Evolutionary conservation across 768 basidiomycete species (phyloP), one percentile per base, ranked within the genome.

Genomic region (Hypsizygus marmoreus): DNA sequence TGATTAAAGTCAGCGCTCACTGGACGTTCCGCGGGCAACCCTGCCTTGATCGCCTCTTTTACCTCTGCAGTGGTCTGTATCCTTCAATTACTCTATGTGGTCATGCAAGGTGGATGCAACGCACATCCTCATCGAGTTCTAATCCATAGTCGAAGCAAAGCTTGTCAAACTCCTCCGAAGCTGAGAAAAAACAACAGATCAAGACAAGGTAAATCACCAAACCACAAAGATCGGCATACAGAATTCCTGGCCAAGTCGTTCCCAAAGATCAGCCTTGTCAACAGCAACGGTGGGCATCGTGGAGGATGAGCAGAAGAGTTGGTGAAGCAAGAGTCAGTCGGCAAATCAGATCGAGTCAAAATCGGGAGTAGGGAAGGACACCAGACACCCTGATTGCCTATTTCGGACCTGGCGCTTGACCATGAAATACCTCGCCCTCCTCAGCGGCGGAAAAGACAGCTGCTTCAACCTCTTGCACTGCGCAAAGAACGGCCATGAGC

Each of bases 371-470:
- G n/a, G 42, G 32, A 32, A 16, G 56, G 53, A 57, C 53, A 46
- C 53, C 56, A 43, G 50, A 55, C 50, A 54, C 47, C 41, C 39
- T 36, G 51, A 51, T 54, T 47, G 38, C 50, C 50, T 40, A 51
- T 54, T 46, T 57, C 28, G 41, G 40, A 44, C 40, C 45, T 35
- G 20, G 45, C 32, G 46, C 24, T 36, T 30, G 11, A 53, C 47
- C 37, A 95, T 95, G 92, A 92, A 93, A 71, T 91, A 92, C 65
- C 82, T 98, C 61, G 95, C 87, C 2, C 72, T 99, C 47, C 83
- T 99, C 51, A 97, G 95, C 47, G 97, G 97, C 29, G 97, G 97
- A 23, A 99, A 99, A 68, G 97, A 99, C 69, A 92, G 89, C 64
- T 94, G 92, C 74, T 98, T 85, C 77, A 97, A 95, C 60, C 81